A percentile compares a stretch with the other conserved stretches of the same genome.
phyloP scores from a whole-genome alignment of 257 asterid genomes.

The Primulina eburnea region DNA sequence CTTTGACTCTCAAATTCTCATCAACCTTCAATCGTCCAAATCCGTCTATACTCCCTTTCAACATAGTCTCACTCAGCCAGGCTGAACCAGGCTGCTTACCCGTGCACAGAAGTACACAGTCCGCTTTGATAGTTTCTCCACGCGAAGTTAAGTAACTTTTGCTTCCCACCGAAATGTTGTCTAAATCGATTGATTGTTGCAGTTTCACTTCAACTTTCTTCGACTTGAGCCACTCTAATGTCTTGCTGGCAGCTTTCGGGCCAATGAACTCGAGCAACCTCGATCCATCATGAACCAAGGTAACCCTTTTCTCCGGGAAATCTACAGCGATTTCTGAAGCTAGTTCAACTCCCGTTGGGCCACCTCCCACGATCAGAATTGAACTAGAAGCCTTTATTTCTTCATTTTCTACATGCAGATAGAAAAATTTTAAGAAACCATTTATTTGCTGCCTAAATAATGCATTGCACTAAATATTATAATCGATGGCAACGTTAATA shows the following conservation, averaged over 20 bases:
- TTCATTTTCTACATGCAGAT: constrained; percentile 46
- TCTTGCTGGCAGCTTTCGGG: constrained; percentile 61
- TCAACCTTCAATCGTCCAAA: constrained; percentile 74
- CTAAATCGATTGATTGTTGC: constrained; percentile 49
- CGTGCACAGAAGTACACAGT: constrained; percentile 64
- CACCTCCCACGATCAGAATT: constrained; percentile 71
- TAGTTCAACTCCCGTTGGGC: constrained; percentile 82
- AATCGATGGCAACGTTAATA: too few species aligned
- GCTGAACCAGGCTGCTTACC: constrained; percentile 67
- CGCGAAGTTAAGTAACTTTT: constrained; percentile 48
- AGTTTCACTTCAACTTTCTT: constrained; percentile 67
- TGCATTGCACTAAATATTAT: too few species aligned
- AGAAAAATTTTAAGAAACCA: neutral
- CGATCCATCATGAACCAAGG: constrained; percentile 63
- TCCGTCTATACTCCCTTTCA: constrained; percentile 47
- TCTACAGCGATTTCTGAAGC: constrained; percentile 83
- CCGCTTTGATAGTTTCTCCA: constrained; percentile 62
- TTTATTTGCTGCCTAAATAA: neutral
- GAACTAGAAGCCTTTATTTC: constrained; percentile 55
- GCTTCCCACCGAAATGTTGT: constrained; percentile 37
- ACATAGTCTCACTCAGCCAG: constrained; percentile 55
- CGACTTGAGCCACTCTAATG: constrained; percentile 65
- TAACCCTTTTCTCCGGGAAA: constrained; percentile 56
- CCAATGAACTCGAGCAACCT: constrained; percentile 83
- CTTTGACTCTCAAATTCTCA: constrained; percentile 63